phyloP scores from a whole-genome alignment of 805 yeast genomes.

The Yueomyces sp. region DNA sequence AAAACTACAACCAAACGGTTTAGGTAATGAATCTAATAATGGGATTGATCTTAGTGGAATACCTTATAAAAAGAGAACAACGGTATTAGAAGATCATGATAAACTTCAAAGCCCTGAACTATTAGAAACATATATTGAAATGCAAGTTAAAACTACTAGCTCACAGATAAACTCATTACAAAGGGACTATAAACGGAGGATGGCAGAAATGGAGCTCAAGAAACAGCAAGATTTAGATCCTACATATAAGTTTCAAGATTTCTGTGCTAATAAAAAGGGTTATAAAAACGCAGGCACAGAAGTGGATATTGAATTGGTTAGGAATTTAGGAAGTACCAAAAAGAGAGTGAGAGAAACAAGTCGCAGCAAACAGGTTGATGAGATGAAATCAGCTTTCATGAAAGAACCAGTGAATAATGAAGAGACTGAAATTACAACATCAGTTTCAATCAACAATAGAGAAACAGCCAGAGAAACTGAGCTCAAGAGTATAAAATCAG shows the following conservation, averaged over 20 bases:
- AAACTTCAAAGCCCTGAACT: conserved; percentile 15
- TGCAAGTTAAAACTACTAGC: conserved; percentile 12
- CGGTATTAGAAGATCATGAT: conserved; percentile 21
- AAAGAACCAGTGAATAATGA: too few relatives aligned
- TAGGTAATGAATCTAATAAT: conserved; percentile 8
- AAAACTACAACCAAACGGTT: conserved; percentile 21
- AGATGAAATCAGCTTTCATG: too few relatives aligned
- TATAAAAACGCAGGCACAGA: too few relatives aligned
- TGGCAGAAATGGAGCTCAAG: conserved; percentile 5
- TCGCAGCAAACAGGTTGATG: too few relatives aligned
- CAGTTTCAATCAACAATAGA: too few relatives aligned
- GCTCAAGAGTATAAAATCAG: too few relatives aligned
- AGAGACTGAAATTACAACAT: too few relatives aligned
- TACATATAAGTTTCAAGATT: not conserved
- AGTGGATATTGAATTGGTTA: too few relatives aligned
- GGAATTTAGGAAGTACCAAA: too few relatives aligned
- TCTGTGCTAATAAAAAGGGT: too few relatives aligned
- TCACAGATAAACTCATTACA: conserved; percentile 12
- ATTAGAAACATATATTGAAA: conserved; percentile 13
- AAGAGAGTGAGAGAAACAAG: too few relatives aligned
- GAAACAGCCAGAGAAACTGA: too few relatives aligned
- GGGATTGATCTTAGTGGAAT: conserved; percentile 11
- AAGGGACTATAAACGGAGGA: conserved; percentile 10
- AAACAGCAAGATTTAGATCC: not conserved
- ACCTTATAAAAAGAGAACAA: conserved; percentile 14